Base-by-base conservation (phyloP, 352 stramenopile genomes). In the Pythium myriotylum region DNA sequence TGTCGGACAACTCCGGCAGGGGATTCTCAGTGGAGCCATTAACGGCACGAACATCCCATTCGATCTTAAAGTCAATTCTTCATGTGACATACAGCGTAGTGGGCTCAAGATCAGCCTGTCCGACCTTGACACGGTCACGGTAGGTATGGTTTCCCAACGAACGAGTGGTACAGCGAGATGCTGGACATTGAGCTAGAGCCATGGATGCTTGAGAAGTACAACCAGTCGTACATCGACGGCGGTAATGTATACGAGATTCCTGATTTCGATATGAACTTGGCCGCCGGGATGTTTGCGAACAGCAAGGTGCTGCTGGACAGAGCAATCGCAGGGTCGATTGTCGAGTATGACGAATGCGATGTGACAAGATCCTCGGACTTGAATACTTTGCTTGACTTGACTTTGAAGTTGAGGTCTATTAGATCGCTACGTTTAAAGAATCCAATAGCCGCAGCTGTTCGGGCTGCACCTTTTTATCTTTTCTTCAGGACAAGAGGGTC, bases 131-230 rank as follows among this genome's bases (percentile, higher is more conserved):
- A 65, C 72, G 4, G 76, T 68, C n/a, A 65, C 58, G 3, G 67
- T 9, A 54, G 70, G n/a, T 84, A 76, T 42, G 75, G 75, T 23
- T 84, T 84, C 46, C 61, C 65, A 20, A 50, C 73, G 7, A 62
- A 63, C 29, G 75, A 81, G 24, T 84, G 72, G 75, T 77, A 84
- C 51, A 73, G 67, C 16, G 75, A 84, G 29, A 54, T 57, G 54
- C 26, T 72, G 8, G n/a, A 26, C 9, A 10, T 59, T 2, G 27
- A 40, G 22, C 33, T 75, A 39, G 32, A 13, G 22, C 54, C 14
- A 54, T 24, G 5, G 47, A 37, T 33, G 41, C n/a, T 19, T 2
- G 24, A 37, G 20, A 42, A 33, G 8, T 62, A 54, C 45, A 54
- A 27, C 5, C 33, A 62, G 13, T n/a, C 42, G 2, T 12, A 10